Percentiles rank a stretch among this genome's conserved stretches.
phyloP scores from a whole-genome alignment of 352 stramenopile species.

The Globisporangium barbulae region DNA sequence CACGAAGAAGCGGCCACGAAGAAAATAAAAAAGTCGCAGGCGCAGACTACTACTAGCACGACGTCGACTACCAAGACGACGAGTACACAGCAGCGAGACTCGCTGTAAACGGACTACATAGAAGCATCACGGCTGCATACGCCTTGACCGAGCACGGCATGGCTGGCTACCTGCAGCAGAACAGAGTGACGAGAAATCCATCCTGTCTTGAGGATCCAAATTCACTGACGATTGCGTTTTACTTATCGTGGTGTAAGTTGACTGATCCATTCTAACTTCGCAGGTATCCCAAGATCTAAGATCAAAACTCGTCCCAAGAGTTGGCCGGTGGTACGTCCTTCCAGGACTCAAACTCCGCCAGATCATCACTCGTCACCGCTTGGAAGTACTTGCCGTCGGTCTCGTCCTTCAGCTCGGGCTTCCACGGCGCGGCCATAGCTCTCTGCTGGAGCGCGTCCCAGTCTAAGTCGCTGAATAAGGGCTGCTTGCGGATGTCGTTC shows the following conservation, averaged over 20 bases:
- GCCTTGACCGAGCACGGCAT: background rate
- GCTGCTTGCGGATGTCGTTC: constrained; percentile 27
- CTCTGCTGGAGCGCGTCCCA: constrained; percentile 36
- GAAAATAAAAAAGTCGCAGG: background rate
- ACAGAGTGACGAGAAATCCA: background rate
- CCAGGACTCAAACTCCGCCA: constrained; percentile 34
- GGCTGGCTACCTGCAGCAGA: background rate
- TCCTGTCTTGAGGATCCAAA: background rate
- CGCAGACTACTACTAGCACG: background rate
- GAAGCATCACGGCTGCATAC: background rate
- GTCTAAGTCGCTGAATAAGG: constrained; percentile 42
- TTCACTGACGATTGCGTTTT: background rate
- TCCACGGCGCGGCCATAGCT: constrained; percentile 39
- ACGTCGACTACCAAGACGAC: constrained; percentile 3
- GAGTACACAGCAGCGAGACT: background rate
- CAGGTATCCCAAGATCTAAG: constrained; percentile 12
- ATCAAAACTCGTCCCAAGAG: constrained; percentile 43
- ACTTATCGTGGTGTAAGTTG: background rate
- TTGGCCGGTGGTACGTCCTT: constrained; percentile 25
- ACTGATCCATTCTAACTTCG: background rate
- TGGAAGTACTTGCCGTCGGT: constrained; percentile 42
- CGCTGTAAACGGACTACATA: constrained; percentile 7
- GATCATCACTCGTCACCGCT: constrained; percentile 27
- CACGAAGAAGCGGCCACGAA: constrained; percentile 13
- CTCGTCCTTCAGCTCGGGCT: constrained; percentile 32